Percentiles rank a stretch among this genome's conserved stretches.
These are phyloP conservation scores for Athelia psychrophila DNA, from an alignment of 1,284 basidiomycete genomes.

Conservation along the genomic window DNA sequence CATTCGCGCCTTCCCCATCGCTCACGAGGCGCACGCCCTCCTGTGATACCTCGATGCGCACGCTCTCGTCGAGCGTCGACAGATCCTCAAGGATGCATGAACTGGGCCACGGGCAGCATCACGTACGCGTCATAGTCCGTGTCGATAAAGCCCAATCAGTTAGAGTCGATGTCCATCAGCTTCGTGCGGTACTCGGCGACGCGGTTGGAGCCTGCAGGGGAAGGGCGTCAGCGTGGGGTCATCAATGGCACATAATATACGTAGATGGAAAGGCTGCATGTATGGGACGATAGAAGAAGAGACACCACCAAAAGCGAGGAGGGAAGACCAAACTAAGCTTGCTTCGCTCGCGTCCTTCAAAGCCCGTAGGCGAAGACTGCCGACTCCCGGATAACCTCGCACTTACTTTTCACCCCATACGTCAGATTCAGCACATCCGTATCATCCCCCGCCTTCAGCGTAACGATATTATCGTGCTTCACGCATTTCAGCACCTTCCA, in stretches of 20 bases:
- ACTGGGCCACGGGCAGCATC: constrained; percentile 86
- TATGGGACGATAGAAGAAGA: not conserved
- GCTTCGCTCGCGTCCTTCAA: no score
- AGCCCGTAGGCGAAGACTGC: no score
- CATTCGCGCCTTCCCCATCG: constrained; percentile 95
- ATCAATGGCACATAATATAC: not conserved
- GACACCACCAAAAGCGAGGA: no score
- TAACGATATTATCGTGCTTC: constrained; percentile 94
- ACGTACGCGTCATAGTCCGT: constrained; percentile 97
- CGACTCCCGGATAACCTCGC: no score
- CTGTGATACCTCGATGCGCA: constrained; percentile 95
- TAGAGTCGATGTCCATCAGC: constrained; percentile 98
- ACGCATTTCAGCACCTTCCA: constrained; percentile 98
- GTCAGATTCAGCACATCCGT: constrained; percentile 88
- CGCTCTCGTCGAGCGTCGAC: constrained; percentile 89
- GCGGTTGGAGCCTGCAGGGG: constrained; percentile 87
- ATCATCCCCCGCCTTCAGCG: constrained; percentile 90
- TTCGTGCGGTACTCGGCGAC: constrained; percentile 99
- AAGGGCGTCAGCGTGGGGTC: no score
- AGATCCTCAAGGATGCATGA: constrained; percentile 94
- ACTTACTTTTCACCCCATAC: constrained; percentile 89
- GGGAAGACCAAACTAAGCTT: no score
- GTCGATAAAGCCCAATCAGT: constrained; percentile 96
- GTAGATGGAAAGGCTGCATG: not conserved
- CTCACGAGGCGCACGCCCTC: constrained; percentile 94